Conservation (phyloP, 148 eudicot species). For the Chenopodium berlandieri region DNA sequence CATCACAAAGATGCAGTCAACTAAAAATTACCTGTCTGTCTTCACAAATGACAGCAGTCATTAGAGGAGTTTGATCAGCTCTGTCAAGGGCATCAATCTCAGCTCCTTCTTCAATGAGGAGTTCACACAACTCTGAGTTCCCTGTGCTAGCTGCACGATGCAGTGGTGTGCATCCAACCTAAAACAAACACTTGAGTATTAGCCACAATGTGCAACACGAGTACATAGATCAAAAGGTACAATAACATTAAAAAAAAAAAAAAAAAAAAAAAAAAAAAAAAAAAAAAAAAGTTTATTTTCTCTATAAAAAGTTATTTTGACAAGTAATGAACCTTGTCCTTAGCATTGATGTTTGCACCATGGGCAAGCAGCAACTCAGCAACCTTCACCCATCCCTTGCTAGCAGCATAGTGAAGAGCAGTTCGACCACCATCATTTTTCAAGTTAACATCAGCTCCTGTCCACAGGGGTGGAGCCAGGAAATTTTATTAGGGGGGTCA, state of each 20-base stretch:
- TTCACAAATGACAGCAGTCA: slow-evolving; percentile 83
- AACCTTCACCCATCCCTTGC: slow-evolving; percentile 83
- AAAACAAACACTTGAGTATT: slow-evolving; percentile 20
- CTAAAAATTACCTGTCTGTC: slow-evolving; percentile 59
- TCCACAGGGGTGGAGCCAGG: neutral
- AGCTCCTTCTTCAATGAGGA: slow-evolving; percentile 95
- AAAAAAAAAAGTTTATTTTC: neutral
- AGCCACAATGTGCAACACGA: slow-evolving; percentile 3
- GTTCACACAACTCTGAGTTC: slow-evolving; percentile 70
- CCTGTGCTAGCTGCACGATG: slow-evolving; percentile 99
- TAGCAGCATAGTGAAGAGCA: slow-evolving; percentile 97
- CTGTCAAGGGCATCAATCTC: slow-evolving; percentile 78
- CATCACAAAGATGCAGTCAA: neutral
- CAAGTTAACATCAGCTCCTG: slow-evolving; percentile 91
- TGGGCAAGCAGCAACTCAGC: slow-evolving; percentile 71
- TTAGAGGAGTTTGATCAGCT: slow-evolving; percentile 82
- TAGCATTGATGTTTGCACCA: slow-evolving; percentile 72
- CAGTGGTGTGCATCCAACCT: slow-evolving; percentile 98
- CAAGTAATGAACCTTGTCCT: slow-evolving; percentile 68
- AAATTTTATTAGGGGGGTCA: too few species aligned
- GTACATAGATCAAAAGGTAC: neutral
- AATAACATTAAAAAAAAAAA: neutral
- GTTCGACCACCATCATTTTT: slow-evolving; percentile 92
- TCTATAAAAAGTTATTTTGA: neutral
- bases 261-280: neutral